Evolutionary conservation across 495 filamentous ascomycete genomes (phyloP), one percentile per base, ranked within the genome.

Genomic region (Hypoxylon intermedium): DNA sequence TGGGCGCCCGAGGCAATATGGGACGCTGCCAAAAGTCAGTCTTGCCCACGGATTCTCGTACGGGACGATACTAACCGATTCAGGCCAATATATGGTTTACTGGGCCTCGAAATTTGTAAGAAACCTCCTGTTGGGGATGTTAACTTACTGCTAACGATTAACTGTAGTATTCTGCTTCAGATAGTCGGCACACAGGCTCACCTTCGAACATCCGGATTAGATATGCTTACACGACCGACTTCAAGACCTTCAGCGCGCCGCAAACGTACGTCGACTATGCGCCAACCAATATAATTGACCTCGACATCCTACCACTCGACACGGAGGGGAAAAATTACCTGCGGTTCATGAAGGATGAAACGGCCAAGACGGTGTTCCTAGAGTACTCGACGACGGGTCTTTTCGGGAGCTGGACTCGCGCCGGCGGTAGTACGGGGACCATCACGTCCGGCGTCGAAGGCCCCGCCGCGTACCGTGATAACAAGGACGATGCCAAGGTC

Each of bases 1-100:
- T 83, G 81, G 80, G 80, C 80, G 9, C 81, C 81, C 0, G 79
- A 79, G 38, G 80, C 80, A 0, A 77, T 82, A 41, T 82, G 80
- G 81, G 78, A 83, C 53, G 69, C 75, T 0, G 66, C 69, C 1
- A 80, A 81, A 60, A 68, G 74, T 71, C 38, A 46, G 63, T 9
- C 15, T 1, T 42, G 5, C 0, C 18, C 31, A 16, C 21, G 3
- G 26, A 18, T 16, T 46, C 21, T 6, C 13, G n/a, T 18, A 1
- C 2, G 6, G 11, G 9, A 30, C 28, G 11, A 30, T 40, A 36
- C 53, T 69, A 23, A 65, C 44, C 21, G 13, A 30, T n/a, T 11
- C 51, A 77, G 70, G 33, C 49, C 77, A 75, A 60, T 83, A 82
- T 38, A 63, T 82, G 1, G 80, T 83, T 18, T 74, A 81, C 52